Evolutionary conservation across 768 basidiomycete species (phyloP).

Genomic region (Sarcodon sp.): DNA sequence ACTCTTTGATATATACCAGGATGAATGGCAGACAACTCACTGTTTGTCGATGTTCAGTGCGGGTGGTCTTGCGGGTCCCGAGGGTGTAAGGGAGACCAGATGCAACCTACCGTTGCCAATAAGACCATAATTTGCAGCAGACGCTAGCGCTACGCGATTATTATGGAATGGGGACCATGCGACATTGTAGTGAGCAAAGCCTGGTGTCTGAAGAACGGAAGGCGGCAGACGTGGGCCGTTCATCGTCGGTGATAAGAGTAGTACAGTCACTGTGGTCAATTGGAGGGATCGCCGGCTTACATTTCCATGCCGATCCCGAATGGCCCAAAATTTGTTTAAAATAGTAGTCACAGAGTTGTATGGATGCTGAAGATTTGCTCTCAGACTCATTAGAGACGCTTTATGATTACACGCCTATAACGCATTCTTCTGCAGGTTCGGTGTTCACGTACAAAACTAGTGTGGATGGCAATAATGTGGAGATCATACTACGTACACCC

Average conservation of each 20-base stretch:
- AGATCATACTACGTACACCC: slow-evolving; percentile 40
- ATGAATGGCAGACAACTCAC: slow-evolving; percentile 29
- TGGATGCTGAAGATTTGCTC: slow-evolving; percentile 44
- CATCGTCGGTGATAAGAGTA: slow-evolving; percentile 13
- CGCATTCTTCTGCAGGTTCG: slow-evolving; percentile 41
- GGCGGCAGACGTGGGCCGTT: slow-evolving; percentile 25
- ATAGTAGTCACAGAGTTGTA: not conserved
- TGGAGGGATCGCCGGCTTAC: not conserved
- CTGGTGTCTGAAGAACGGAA: slow-evolving; percentile 54
- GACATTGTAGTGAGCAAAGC: slow-evolving; percentile 72
- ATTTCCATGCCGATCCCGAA: not conserved
- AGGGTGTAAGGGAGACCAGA: slow-evolving; percentile 34
- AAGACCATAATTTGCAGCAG: slow-evolving; percentile 86
- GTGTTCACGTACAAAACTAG: slow-evolving; percentile 30
- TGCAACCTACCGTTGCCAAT: slow-evolving; percentile 92
- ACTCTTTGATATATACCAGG: slow-evolving; percentile 5
- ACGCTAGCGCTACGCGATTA: slow-evolving; percentile 62
- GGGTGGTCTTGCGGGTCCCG: slow-evolving; percentile 30
- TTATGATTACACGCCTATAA: slow-evolving; percentile 50
- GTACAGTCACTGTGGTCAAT: not conserved
- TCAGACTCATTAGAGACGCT: slow-evolving; percentile 47
- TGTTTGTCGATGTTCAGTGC: slow-evolving; percentile 48
- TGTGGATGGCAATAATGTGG: slow-evolving; percentile 2
- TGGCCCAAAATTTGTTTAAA: not conserved
- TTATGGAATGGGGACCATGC: slow-evolving; percentile 84